Base-by-base conservation (phyloP, 1,284 basidiomycete species). In the Puccinia hordei region DNA sequence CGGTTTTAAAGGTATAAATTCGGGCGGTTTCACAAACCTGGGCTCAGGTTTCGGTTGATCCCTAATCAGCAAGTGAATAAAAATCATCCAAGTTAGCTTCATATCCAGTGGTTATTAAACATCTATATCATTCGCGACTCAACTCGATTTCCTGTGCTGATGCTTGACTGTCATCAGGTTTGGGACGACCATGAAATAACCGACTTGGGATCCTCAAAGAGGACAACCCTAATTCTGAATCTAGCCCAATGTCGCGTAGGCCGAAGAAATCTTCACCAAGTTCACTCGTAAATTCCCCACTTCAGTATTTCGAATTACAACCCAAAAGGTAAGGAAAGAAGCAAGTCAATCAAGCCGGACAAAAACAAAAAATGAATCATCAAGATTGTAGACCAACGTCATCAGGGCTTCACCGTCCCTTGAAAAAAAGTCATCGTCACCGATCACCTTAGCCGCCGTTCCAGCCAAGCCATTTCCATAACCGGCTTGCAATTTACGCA, bases 231-330 rank as follows among this genome's bases (percentile, higher is more conserved):
- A 93, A 88, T 85, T 98, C 95, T 63, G 89, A 89, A 72, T 94
- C 94, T 80, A 98, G 93, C 27, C 95, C 95, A 59, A 95, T 87
- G 84, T 93, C 94, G 76, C 90, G 89, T 41, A 98, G 88, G 24
- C 95, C 95, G 46, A 98, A 90, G 86, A 95, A 97, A 86, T 98
- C 95, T 83, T 97, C 95, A 51, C 94, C 95, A 22, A 96, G 89
- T 30, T 91, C 89, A 76, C 93, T 92, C 0, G 93, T 92, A 85
- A 95, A 95, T 82, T 92, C 91, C 76, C 95, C 94, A 83, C 91
- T 92, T 4, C 80, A 78, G 49, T 72, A 57, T 74, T 57, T 51
- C 38, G 69, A 79, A 17, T 81, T 73, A 24, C 80, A 24, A 33
- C 68, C 38, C 76, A 66, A 55, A 71, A 73, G 57, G 65, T 63